Percentiles rank a stretch among this genome's conserved stretches.
Conservation (phyloP, 2,329 filamentous ascomycete genomes). For the Pleomassaria siparia region DNA sequence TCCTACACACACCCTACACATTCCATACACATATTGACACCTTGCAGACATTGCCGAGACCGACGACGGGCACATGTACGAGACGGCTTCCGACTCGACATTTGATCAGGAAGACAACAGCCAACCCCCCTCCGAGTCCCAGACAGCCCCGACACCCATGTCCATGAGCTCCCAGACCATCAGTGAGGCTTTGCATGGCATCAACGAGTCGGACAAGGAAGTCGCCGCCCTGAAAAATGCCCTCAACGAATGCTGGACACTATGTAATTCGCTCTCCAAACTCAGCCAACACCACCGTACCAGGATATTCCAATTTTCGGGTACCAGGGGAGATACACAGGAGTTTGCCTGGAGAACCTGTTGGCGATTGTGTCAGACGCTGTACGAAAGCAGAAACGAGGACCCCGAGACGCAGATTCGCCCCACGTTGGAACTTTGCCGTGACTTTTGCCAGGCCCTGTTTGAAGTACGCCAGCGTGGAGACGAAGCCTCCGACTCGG, state of each 20-base stretch:
- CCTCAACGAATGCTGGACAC: constrained; percentile 85
- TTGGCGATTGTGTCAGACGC: constrained; percentile 86
- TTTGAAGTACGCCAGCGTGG: constrained; percentile 81
- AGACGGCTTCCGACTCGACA: constrained; percentile 31
- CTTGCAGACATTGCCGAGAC: constrained; percentile 51
- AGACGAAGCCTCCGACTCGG: constrained; percentile 80
- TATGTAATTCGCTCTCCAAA: constrained; percentile 87
- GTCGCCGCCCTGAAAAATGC: constrained; percentile 71
- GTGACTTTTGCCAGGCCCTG: constrained; percentile 87
- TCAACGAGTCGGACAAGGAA: constrained; percentile 63
- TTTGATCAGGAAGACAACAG: constrained; percentile 40
- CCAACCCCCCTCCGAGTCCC: constrained; percentile 35
- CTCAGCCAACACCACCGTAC: constrained; percentile 82
- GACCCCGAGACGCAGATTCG: constrained; percentile 67
- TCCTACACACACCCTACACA: too few relatives aligned
- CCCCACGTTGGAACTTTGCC: constrained; percentile 80
- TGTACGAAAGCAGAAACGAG: constrained; percentile 80
- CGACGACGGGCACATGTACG: constrained; percentile 38
- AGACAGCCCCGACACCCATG: constrained; percentile 20
- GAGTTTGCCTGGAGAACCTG: constrained; percentile 92
- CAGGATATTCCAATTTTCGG: constrained; percentile 74
- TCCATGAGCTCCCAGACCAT: constrained; percentile 46
- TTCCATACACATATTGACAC: too few relatives aligned
- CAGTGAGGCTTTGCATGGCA: constrained; percentile 58
- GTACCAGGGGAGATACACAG: constrained; percentile 69